These are phyloP conservation scores for Solanum sitiens DNA, from an alignment of 257 asterid genomes.

Conservation along the genomic window DNA sequence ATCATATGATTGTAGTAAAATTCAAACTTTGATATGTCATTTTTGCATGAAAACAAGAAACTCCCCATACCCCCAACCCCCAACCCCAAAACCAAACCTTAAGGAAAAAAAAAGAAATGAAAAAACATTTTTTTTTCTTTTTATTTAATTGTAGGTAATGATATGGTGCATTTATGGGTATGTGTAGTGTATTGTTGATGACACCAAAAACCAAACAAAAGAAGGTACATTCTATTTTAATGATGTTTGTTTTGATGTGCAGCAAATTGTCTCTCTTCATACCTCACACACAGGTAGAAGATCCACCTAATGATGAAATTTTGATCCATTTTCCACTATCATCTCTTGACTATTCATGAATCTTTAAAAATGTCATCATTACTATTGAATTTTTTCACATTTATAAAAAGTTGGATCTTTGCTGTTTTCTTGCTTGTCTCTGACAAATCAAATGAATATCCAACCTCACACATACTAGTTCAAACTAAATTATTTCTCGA, in stretches of 20 bases:
- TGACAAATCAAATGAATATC: background rate
- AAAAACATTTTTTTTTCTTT: background rate
- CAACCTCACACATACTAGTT: background rate
- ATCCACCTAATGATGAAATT: background rate
- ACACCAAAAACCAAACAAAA: slow-evolving; percentile 3
- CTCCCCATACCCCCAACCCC: background rate
- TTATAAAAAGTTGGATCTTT: background rate
- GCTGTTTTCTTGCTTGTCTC: background rate
- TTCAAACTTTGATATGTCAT: background rate
- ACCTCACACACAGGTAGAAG: background rate
- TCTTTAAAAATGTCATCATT: background rate
- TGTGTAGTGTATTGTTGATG: slow-evolving; percentile 7
- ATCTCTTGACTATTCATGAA: slow-evolving; percentile 4
- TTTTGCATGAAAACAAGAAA: slow-evolving; percentile 23
- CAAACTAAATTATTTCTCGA: background rate
- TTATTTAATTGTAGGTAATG: slow-evolving; percentile 1
- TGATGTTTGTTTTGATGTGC: slow-evolving; percentile 4
- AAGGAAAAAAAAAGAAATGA: background rate
- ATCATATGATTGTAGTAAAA: background rate
- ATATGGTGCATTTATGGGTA: slow-evolving; percentile 20
- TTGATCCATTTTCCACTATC: background rate
- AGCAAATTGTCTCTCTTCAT: background rate
- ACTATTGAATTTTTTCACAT: background rate
- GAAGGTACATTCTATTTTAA: slow-evolving; percentile 1
- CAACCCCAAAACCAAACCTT: background rate